These are phyloP conservation scores for Rhodotorula sp. DNA, from an alignment of 1,284 basidiomycete species.

Conservation along the genomic window DNA sequence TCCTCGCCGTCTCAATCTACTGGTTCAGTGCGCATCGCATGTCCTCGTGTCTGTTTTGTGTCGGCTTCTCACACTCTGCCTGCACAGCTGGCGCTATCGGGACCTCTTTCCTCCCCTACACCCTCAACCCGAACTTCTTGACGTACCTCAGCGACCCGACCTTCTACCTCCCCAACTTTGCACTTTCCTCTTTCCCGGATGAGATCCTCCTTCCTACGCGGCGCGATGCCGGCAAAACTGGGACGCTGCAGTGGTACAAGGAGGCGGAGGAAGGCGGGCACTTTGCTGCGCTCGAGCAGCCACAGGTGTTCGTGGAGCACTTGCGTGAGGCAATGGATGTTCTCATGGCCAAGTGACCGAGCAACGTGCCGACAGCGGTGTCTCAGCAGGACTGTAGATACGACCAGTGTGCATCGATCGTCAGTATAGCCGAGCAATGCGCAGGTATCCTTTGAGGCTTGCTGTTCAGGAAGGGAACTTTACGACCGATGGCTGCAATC, in stretches of 20 bases:
- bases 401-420: too few relatives aligned
- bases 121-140: slow-evolving; percentile 29
- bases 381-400: too few relatives aligned
- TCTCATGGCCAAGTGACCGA: not conserved
- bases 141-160: slow-evolving; percentile 16
- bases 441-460: too few relatives aligned
- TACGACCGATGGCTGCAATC: too few relatives aligned
- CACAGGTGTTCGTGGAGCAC: slow-evolving; percentile 20
- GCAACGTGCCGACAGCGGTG: too few relatives aligned
- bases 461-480: too few relatives aligned
- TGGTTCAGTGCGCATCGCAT: slow-evolving; percentile 19
- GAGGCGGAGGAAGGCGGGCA: slow-evolving; percentile 33
- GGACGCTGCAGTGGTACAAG: slow-evolving; percentile 20
- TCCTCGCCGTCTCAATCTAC: slow-evolving; percentile 22
- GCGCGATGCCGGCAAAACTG: slow-evolving; percentile 14
- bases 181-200: slow-evolving; percentile 20
- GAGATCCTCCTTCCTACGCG: slow-evolving; percentile 23
- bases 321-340: slow-evolving; percentile 21
- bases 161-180: slow-evolving; percentile 29
- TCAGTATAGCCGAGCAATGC: too few relatives aligned
- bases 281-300: slow-evolving; percentile 29
- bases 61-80: too few relatives aligned
- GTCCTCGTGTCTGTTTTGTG: too few relatives aligned
- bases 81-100: slow-evolving; percentile 21
- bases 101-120: slow-evolving; percentile 31